These are phyloP conservation scores for Talaromyces sp. DNA, from an alignment of 2,329 filamentous ascomycete genomes.

Conservation along the genomic window DNA sequence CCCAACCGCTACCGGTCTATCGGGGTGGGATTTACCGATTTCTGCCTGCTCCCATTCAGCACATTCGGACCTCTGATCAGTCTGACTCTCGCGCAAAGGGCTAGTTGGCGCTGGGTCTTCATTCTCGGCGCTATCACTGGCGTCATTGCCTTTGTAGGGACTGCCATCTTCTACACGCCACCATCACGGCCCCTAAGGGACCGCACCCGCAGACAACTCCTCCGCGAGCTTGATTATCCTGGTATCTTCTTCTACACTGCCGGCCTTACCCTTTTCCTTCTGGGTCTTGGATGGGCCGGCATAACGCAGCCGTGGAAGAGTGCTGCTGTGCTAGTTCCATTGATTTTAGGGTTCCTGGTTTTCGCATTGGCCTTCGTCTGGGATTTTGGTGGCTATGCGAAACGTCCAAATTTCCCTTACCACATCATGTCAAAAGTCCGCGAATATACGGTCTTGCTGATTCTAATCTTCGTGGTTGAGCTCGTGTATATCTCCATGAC, in stretches of 20 bases:
- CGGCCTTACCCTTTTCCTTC: background rate
- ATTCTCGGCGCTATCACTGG: background rate
- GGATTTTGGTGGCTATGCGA: background rate
- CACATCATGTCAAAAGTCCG: background rate
- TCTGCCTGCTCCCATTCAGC: background rate
- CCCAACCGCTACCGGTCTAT: conserved; percentile 5
- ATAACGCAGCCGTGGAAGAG: background rate
- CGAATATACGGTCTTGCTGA: background rate
- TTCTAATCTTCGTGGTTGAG: background rate
- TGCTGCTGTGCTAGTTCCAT: background rate
- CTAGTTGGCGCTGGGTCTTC: background rate
- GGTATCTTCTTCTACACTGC: background rate
- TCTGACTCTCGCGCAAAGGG: background rate
- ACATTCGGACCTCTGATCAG: background rate
- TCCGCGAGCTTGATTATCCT: background rate
- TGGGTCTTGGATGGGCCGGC: background rate
- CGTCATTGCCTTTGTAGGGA: background rate
- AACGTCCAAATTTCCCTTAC: background rate
- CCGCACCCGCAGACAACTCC: background rate
- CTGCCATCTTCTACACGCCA: background rate
- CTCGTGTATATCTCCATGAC: background rate
- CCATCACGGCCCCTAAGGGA: background rate
- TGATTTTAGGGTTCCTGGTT: background rate
- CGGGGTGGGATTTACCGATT: background rate
- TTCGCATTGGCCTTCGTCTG: background rate